phyloP scores from a whole-genome alignment of 176 grass and related monocot species.

The Triticum aestivum region DNA sequence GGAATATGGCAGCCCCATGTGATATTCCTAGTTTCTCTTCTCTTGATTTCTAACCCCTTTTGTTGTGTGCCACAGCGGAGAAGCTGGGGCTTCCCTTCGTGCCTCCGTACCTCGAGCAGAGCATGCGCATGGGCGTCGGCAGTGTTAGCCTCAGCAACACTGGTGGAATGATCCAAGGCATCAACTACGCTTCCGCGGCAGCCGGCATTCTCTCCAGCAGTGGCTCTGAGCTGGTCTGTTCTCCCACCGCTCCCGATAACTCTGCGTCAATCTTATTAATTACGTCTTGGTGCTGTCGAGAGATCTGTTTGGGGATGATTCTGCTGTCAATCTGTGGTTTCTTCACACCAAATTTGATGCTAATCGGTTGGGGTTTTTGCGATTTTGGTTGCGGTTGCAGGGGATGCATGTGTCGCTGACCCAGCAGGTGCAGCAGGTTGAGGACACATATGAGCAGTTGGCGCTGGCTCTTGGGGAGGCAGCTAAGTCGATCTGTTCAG shows the following conservation, averaged over 20 bases:
- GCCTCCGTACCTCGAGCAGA: constrained; percentile 61
- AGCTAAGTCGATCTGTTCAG: constrained; percentile 48
- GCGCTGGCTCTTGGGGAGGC: constrained; percentile 57
- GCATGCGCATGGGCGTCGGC: constrained; percentile 20
- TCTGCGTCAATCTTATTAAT: background rate
- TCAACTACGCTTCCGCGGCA: constrained; percentile 53
- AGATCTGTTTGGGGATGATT: background rate
- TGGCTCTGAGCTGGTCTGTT: constrained; percentile 66
- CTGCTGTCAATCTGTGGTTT: background rate
- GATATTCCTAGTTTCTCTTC: background rate
- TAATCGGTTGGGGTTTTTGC: background rate
- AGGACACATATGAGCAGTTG: constrained; percentile 57
- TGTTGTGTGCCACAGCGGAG: constrained; percentile 39
- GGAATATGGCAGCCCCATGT: background rate
- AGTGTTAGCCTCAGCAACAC: background rate
- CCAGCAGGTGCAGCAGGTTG: constrained; percentile 72
- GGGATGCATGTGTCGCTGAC: constrained; percentile 69
- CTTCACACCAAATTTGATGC: background rate
- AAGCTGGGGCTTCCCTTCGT: constrained; percentile 71
- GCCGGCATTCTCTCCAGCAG: constrained; percentile 63
- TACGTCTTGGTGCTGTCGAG: background rate
- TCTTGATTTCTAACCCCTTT: background rate
- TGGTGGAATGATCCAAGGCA: constrained; percentile 41
- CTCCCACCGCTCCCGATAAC: background rate
- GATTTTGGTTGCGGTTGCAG: constrained; percentile 23